Base-by-base conservation (phyloP, 441 rosid species). In the Arabidopsis lyrata region DNA sequence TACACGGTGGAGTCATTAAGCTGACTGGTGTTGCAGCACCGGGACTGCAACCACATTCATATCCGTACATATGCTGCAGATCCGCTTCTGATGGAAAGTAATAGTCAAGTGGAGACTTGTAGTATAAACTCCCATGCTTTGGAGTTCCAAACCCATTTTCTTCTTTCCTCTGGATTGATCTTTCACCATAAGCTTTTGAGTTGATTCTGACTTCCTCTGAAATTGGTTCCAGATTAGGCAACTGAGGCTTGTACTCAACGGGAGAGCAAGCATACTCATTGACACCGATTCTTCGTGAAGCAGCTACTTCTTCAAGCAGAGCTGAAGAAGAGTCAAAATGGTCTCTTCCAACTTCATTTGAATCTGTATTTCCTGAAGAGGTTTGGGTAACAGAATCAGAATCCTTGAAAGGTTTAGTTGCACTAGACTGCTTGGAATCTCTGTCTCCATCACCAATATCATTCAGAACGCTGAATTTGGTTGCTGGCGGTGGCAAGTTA, bases 1-100 rank as follows among this genome's bases (percentile, higher is more conserved):
- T 78, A 54, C 66, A 63, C 12, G 75, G 76, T 63, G 98, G 90
- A 55, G 99, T 97, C 71, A 88, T 84, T 86, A 87, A 83, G 88
- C 81, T 76, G 69, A 83, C 35, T 29, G 97, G 90, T 32, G 97
- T 82, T 29, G 45, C 67, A 66, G 76, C 66, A 20, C 76, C 49
- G 15, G 85, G 94, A 78, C 86, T 85, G 77, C 80, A 77, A 64
- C 65, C 77, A 80, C 63, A 75, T 24, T 78, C 85, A 62, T 70
- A 81, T 68, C 80, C 73, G 57, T 64, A 64, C 24, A 5, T 63
- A 62, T 80, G 80, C 55, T 45, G 78, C 62, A 48, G 52, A 81
- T 84, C 89, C 12, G 75, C 60, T 71, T 84, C 84, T 74, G 72
- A 65, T 16, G 86, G 71, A 66, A 69, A 29, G 80, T 66, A 77